Evolutionary conservation across 2,329 filamentous ascomycete species (phyloP).

Genomic region (Fusarium sulawesiense): DNA sequence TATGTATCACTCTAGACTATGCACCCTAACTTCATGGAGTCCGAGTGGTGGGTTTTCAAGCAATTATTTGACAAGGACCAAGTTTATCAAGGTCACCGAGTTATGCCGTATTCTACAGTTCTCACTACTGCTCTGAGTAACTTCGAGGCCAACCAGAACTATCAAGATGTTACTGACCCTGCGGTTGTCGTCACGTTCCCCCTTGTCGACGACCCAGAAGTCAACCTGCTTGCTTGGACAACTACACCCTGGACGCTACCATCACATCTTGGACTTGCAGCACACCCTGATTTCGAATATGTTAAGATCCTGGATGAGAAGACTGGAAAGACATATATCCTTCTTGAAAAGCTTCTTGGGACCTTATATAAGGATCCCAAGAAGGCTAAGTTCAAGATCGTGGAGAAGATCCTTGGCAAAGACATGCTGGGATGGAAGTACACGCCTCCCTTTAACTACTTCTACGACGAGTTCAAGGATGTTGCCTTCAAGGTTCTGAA

Average conservation of each 20-base stretch:
- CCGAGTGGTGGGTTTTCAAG: constrained; percentile 97
- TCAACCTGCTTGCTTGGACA: constrained; percentile 85
- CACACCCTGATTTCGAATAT: constrained; percentile 86
- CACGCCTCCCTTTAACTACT: constrained; percentile 88
- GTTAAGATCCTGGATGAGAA: constrained; percentile 86
- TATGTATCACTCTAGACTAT: constrained; percentile 73
- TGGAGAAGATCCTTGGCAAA: constrained; percentile 82
- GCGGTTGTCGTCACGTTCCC: constrained; percentile 91
- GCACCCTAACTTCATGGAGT: constrained; percentile 96
- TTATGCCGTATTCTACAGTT: constrained; percentile 95
- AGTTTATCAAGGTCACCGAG: constrained; percentile 89
- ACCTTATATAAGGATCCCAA: constrained; percentile 95
- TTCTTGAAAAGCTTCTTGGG: constrained; percentile 82
- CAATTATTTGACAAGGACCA: constrained; percentile 88
- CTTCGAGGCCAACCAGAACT: constrained; percentile 94
- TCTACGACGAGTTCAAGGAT: constrained; percentile 89
- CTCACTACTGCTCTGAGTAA: constrained; percentile 91
- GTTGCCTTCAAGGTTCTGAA: constrained; percentile 84
- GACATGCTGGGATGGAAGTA: constrained; percentile 92
- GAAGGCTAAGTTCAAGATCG: constrained; percentile 89
- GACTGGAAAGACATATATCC: constrained; percentile 84
- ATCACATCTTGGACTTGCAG: constrained; percentile 81
- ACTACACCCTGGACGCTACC: constrained; percentile 89
- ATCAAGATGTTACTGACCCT: constrained; percentile 92
- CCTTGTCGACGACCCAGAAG: constrained; percentile 79